phyloP scores from a whole-genome alignment of 495 filamentous ascomycete species.

The Penicillium cinerascens region DNA sequence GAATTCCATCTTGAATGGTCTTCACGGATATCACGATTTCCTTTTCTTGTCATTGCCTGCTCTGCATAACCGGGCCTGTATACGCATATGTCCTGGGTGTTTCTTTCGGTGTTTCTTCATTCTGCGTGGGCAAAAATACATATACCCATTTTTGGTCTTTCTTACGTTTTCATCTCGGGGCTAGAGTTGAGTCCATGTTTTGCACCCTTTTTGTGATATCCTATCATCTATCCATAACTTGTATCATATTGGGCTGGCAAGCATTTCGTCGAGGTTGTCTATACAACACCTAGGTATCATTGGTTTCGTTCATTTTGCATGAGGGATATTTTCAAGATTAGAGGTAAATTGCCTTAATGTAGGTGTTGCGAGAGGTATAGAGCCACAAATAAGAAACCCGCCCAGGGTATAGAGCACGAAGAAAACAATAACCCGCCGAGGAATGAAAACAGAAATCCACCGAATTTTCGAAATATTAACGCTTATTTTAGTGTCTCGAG shows the following conservation, averaged over 20 bases:
- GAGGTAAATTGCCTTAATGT: background rate
- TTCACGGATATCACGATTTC: background rate
- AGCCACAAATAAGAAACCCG: background rate
- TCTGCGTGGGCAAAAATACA: background rate
- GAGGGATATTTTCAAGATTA: too few species aligned
- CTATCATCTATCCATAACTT: background rate
- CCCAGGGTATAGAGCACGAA: constrained; percentile 4
- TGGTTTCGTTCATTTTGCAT: background rate
- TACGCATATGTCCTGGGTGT: background rate
- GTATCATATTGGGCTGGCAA: background rate
- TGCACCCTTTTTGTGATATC: background rate
- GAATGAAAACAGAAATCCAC: background rate
- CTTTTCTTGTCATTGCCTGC: background rate
- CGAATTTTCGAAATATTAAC: background rate
- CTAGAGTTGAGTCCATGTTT: background rate
- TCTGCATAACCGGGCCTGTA: background rate
- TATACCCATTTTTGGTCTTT: background rate
- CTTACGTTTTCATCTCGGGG: background rate
- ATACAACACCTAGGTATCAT: too few species aligned
- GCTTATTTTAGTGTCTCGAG: background rate
- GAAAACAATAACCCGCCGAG: background rate
- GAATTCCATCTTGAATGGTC: background rate
- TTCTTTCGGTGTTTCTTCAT: background rate
- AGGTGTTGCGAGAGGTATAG: background rate
- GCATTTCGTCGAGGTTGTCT: background rate